Conservation (phyloP, 208 protist species). For the Trypanosoma vivax region DNA sequence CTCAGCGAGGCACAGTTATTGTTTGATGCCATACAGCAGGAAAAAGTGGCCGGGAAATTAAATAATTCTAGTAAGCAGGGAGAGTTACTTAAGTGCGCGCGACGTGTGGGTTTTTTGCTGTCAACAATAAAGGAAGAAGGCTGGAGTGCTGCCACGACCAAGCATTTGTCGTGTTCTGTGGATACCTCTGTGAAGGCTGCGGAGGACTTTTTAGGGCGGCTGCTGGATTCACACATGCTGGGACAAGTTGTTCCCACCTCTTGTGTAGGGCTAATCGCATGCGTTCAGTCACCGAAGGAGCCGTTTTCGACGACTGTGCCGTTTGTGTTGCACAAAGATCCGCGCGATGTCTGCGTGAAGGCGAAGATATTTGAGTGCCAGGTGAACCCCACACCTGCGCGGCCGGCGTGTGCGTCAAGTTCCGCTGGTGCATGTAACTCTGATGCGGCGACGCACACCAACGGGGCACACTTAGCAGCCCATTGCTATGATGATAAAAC, state of each 20-base stretch:
- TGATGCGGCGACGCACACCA: no score
- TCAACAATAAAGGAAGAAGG: not conserved
- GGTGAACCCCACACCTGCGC: not conserved
- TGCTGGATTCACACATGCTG: not conserved
- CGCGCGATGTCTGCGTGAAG: not conserved
- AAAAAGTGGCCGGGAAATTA: not conserved
- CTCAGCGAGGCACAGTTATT: not conserved
- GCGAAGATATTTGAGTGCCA: not conserved
- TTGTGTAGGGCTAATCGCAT: conserved; percentile 11
- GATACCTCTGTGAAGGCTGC: not conserved
- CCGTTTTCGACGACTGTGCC: conserved; percentile 4
- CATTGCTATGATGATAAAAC: no score
- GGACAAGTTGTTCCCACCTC: not conserved
- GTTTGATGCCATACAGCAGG: not conserved
- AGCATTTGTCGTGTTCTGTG: not conserved
- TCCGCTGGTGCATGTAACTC: not conserved
- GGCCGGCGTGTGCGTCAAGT: not conserved
- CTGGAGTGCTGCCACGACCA: not conserved
- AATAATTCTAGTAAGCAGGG: not conserved
- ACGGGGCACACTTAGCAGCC: no score
- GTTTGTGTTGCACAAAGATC: conserved; percentile 13
- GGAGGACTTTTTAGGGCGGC: not conserved
- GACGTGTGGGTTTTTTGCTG: conserved; percentile 14
- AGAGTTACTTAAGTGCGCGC: conserved; percentile 3
- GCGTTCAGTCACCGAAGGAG: not conserved